A percentile compares a stretch with the other conserved stretches of the same genome.
phyloP scores from a whole-genome alignment of 352 stramenopile genomes.

The Thalassiosira gravida region DNA sequence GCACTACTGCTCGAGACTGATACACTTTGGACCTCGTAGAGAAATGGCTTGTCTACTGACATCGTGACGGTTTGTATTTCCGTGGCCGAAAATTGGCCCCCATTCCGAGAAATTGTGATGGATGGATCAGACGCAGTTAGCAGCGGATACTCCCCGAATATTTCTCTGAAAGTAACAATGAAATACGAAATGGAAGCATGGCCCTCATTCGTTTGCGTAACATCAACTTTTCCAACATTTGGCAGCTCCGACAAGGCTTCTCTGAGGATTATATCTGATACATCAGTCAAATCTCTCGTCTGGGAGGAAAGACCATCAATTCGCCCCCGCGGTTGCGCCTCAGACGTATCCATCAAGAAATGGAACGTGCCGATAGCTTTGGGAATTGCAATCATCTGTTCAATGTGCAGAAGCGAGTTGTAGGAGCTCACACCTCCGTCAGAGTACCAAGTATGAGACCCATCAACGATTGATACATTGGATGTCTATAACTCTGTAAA shows the following conservation, averaged over 20 bases:
- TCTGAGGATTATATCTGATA: conserved; percentile 87
- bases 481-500: conserved; percentile 94
- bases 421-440: conserved; percentile 91
- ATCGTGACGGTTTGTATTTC: conserved; percentile 94
- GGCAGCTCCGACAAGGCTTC: conserved; percentile 90
- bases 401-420: conserved; percentile 89
- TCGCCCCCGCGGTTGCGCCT: conserved; percentile 25
- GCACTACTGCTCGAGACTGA: conserved; percentile 81
- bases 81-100: conserved; percentile 84
- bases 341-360: conserved; percentile 87
- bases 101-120: conserved; percentile 44
- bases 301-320: conserved; percentile 43
- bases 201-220: conserved; percentile 72
- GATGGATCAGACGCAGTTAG: conserved; percentile 76
- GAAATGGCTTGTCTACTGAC: conserved; percentile 89
- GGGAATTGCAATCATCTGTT: conserved; percentile 89
- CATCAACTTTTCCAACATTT: conserved; percentile 91
- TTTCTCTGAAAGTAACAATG: conserved; percentile 88
- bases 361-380: conserved; percentile 82
- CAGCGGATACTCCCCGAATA: conserved; percentile 88
- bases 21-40: conserved; percentile 90
- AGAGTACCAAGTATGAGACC: conserved; percentile 90
- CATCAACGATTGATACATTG: conserved; percentile 85
- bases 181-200: conserved; percentile 52
- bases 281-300: conserved; percentile 34